Percentiles rank a stretch among this genome's conserved stretches.
Conservation (phyloP, 805 yeast genomes). For the Myxozyma kluyveri region DNA sequence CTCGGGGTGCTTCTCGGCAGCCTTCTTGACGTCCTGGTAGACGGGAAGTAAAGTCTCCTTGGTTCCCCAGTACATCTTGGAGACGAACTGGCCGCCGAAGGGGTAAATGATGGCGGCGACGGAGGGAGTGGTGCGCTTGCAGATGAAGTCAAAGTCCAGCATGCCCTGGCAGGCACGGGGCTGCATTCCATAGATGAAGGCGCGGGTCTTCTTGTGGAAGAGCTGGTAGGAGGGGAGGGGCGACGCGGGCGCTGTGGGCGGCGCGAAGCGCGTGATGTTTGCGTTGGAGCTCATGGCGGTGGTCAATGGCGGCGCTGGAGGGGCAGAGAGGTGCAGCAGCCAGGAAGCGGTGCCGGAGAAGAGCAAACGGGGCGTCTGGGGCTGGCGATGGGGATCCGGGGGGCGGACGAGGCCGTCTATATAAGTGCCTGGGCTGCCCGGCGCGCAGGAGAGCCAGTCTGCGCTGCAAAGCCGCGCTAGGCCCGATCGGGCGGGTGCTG, state of each 20-base stretch:
- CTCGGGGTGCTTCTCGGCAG: constrained; percentile 46
- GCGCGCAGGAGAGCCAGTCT: too few species aligned
- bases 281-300: constrained; percentile 16
- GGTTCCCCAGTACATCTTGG: constrained; percentile 52
- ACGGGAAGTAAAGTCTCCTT: constrained; percentile 48
- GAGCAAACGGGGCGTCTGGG: not conserved
- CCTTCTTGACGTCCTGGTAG: constrained; percentile 45
- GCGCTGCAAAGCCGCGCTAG: too few species aligned
- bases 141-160: constrained; percentile 49
- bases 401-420: too few species aligned
- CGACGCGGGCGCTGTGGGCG: constrained; percentile 35
- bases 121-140: constrained; percentile 46
- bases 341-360: not conserved
- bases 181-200: constrained; percentile 48
- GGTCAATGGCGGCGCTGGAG: not conserved
- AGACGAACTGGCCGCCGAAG: constrained; percentile 47
- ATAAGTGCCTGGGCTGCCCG: too few species aligned
- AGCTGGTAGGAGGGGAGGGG: constrained; percentile 41
- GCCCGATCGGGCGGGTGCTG: constrained; percentile 2
- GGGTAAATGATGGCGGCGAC: constrained; percentile 50
- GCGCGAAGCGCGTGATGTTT: constrained; percentile 36
- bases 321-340: not conserved
- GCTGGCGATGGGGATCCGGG: constrained; percentile 1
- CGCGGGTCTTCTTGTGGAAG: constrained; percentile 45
- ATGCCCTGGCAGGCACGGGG: constrained; percentile 50